Evolutionary conservation across 768 basidiomycete genomes (phyloP).

Genomic region (Chalciporus pseudorubinellus): DNA sequence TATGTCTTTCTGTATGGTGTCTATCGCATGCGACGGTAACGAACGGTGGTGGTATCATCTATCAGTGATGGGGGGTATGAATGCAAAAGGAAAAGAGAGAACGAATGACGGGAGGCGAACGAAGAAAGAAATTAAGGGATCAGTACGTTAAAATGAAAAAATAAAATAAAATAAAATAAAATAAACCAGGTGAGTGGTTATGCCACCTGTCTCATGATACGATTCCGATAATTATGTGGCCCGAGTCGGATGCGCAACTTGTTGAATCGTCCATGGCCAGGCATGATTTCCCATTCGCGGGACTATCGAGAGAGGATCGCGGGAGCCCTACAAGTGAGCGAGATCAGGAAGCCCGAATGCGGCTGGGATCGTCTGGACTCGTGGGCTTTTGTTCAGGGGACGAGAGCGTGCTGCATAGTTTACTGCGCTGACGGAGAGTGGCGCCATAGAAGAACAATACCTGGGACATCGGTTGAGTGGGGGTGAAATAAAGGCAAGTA

Average conservation of each 20-base stretch:
- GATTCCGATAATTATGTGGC: background rate
- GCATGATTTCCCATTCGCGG: conserved; percentile 7
- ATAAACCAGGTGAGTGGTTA: background rate
- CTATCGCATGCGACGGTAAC: too few relatives aligned
- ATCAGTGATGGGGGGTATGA: too few relatives aligned
- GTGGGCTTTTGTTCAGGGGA: background rate
- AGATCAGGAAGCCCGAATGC: background rate
- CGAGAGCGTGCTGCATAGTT: conserved; percentile 18
- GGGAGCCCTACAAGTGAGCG: background rate
- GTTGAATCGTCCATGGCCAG: conserved; percentile 8
- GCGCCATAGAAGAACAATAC: conserved; percentile 32
- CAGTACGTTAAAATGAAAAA: too few relatives aligned
- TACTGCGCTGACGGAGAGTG: conserved; percentile 25
- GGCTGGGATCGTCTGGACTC: background rate
- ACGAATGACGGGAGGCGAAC: too few relatives aligned
- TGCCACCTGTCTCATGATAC: conserved; percentile 3
- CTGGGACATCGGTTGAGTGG: conserved; percentile 7
- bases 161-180: background rate
- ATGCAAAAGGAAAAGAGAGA: too few relatives aligned
- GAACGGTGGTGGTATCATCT: background rate
- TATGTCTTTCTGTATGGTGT: too few relatives aligned
- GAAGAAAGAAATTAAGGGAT: too few relatives aligned
- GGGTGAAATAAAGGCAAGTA: background rate
- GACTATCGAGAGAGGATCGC: background rate
- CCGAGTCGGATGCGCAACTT: background rate